Percentiles rank a stretch among this genome's conserved stretches.
Conservation (phyloP, 768 basidiomycete genomes). For the Cubamyces lactineus region DNA sequence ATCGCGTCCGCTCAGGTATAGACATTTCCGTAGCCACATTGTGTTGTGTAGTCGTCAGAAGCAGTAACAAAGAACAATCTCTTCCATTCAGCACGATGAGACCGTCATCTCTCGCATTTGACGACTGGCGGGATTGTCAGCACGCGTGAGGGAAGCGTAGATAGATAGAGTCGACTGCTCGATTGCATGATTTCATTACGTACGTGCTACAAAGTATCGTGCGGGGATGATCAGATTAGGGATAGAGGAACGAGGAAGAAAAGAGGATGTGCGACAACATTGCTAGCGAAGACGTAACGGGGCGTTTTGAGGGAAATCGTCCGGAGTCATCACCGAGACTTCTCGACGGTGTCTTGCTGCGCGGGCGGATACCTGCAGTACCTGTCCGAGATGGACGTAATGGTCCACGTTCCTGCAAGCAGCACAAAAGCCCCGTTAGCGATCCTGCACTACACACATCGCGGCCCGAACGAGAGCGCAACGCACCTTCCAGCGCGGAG, state of each 20-base stretch:
- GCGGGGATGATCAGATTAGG: not conserved
- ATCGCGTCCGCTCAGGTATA: slow-evolving; percentile 87
- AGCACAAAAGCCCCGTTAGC: not conserved
- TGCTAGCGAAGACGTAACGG: not conserved
- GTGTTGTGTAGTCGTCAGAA: slow-evolving; percentile 21
- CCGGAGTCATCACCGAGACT: slow-evolving; percentile 27
- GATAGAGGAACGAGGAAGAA: not conserved
- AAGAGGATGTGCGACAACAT: slow-evolving; percentile 4
- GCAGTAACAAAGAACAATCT: slow-evolving; percentile 20
- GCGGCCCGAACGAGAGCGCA: not conserved
- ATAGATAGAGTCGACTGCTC: not conserved
- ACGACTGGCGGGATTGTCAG: not conserved
- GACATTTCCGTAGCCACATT: slow-evolving; percentile 15
- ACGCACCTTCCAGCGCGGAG: slow-evolving; percentile 85
- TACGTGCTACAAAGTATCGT: slow-evolving; percentile 5
- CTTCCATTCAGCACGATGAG: slow-evolving; percentile 16
- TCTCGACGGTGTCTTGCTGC: slow-evolving; percentile 55
- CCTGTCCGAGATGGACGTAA: slow-evolving; percentile 88
- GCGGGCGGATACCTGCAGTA: slow-evolving; percentile 88
- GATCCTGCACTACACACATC: not conserved
- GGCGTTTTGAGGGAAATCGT: not conserved
- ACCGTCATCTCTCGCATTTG: slow-evolving; percentile 9
- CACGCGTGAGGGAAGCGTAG: not conserved
- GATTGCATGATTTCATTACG: not conserved
- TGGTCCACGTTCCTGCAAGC: slow-evolving; percentile 80